A percentile compares a stretch with the other conserved stretches of the same genome.
Conservation (phyloP, 116 monocot genomes). For the Trichopus zeylanicus region DNA sequence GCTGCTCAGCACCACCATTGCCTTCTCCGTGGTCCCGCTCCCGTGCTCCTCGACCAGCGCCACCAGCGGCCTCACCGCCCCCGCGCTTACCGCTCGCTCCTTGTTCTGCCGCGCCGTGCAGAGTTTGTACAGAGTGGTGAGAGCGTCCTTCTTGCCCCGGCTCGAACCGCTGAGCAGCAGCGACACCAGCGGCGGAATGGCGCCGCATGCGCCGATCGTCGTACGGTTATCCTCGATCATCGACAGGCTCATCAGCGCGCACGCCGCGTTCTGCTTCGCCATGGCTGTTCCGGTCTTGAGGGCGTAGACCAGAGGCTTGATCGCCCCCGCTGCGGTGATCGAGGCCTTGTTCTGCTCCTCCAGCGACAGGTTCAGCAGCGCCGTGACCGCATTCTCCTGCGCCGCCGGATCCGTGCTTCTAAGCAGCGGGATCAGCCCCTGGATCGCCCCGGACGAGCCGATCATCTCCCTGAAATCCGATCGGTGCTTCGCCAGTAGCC, state of each 20-base stretch:
- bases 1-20: slow-evolving; percentile 74
- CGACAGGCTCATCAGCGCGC: slow-evolving; percentile 82
- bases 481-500: slow-evolving; percentile 81
- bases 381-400: slow-evolving; percentile 90
- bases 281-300: slow-evolving; percentile 66
- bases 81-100: slow-evolving; percentile 74
- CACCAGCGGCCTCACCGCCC: slow-evolving; percentile 60
- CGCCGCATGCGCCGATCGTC: slow-evolving; percentile 73
- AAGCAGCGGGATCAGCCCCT: slow-evolving; percentile 51
- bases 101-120: slow-evolving; percentile 76
- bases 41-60: slow-evolving; percentile 49
- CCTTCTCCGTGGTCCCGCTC: slow-evolving; percentile 74
- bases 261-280: slow-evolving; percentile 93
- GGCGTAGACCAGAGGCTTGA: slow-evolving; percentile 78
- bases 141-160: slow-evolving; percentile 91
- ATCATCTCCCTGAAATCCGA: slow-evolving; percentile 70
- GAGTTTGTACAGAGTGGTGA: slow-evolving; percentile 87
- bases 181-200: slow-evolving; percentile 73
- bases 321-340: slow-evolving; percentile 57
- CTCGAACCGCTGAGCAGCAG: slow-evolving; percentile 51
- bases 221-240: slow-evolving; percentile 72
- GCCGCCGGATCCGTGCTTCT: slow-evolving; percentile 62
- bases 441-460: slow-evolving; percentile 60
- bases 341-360: slow-evolving; percentile 61
- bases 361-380: slow-evolving; percentile 82